phyloP scores from a whole-genome alignment of 2,329 filamentous ascomycete genomes.

The Sclerotinia trifoliorum region DNA sequence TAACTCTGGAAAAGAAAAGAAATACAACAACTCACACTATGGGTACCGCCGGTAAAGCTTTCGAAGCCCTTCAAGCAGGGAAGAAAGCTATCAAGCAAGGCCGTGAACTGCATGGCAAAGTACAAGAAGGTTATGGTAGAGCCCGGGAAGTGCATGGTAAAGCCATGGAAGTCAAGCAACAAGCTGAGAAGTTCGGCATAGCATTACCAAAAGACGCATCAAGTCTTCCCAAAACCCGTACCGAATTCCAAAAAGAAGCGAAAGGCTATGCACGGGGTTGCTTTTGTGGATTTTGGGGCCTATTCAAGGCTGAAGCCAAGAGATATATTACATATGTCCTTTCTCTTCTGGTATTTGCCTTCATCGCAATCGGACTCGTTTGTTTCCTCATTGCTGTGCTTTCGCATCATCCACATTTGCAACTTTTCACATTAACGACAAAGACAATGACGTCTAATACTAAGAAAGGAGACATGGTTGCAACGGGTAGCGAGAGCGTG shows the following conservation, averaged over 20 bases:
- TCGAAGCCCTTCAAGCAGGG: not conserved
- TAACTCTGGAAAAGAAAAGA: not conserved
- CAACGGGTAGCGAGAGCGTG: not conserved
- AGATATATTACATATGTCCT: slow-evolving; percentile 3
- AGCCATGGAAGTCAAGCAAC: not conserved
- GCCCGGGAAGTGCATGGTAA: not conserved
- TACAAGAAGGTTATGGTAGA: not conserved
- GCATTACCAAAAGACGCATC: not conserved
- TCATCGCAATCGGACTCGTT: slow-evolving; percentile 3
- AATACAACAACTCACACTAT: not conserved
- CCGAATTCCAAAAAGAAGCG: not conserved
- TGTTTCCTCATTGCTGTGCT: not conserved
- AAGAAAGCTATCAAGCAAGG: not conserved
- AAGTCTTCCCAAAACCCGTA: not conserved
- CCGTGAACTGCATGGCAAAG: not conserved
- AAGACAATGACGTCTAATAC: not conserved
- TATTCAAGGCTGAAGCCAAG: slow-evolving; percentile 6
- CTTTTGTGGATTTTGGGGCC: not conserved
- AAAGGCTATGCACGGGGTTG: slow-evolving; percentile 4
- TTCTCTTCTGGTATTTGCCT: slow-evolving; percentile 5
- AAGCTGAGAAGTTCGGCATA: not conserved
- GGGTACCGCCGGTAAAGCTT: not conserved
- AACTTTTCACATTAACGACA: slow-evolving; percentile 9
- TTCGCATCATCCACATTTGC: slow-evolving; percentile 7
- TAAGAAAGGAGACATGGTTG: too few species aligned